Evolutionary conservation across 2,329 filamentous ascomycete genomes (phyloP), one percentile per base, ranked within the genome.

Genomic region (Rutstroemia sp.): DNA sequence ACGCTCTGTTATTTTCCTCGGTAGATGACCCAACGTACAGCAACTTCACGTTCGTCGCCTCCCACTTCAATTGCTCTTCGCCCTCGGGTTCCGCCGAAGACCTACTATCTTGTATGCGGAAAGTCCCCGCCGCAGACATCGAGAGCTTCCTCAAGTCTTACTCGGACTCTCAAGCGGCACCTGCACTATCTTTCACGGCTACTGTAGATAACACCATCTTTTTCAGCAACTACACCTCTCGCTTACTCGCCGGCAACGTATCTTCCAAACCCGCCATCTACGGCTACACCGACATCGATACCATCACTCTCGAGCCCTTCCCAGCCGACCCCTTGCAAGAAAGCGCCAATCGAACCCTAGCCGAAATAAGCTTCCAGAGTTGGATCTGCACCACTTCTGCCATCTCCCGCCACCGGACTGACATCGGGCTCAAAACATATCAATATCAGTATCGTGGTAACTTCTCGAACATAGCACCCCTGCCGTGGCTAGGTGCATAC

Each of bases 41-140:
- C 6, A 60, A 60, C 46, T 57, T 56, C 45, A 53, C 52, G 4
- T 56, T 55, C n/a, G 51, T 56, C 14, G 56, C 56, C 9, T 23
- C 40, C 40, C 30, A 34, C 30, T 34, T 34, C 30, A 34, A 34
- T 10, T 34, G 30, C 12, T 34, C 30, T 34, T 34, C 30, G 30
- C 10, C 30, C 30, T 34, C 30, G 3, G 12, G 30, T 5, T 34
- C 30, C 12, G 30, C 30, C 30, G 10, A 34, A 3, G 30, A 34
- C 3, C 30, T 34, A 34, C 30, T 34, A 34, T 34, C 30, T 4
- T 34, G 30, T 34, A 34, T 34, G 30, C 30, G 30, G 12, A 10
- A 34, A 12, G 30, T 34, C 10, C 10, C 30, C 9, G 30, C 30
- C 3, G 9, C 12, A 34, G 10, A 34, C 30, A 34, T 34, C 4